Conservation (phyloP, 2,329 filamentous ascomycete species). For the Colletotrichum tropicale region DNA sequence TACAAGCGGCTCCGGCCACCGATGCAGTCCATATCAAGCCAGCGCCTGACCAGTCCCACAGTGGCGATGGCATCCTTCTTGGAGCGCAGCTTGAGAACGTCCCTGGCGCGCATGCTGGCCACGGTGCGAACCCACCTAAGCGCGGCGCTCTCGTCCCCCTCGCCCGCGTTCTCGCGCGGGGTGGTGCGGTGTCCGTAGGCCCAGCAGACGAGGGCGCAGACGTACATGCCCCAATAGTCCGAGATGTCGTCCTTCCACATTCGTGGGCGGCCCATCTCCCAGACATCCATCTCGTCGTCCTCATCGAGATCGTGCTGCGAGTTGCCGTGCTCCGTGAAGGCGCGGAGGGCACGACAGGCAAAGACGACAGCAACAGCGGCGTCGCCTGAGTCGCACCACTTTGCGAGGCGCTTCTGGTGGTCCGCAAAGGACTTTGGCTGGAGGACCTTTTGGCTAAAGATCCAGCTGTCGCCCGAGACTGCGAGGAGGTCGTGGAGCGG, state of each 20-base stretch:
- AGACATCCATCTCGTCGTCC: constrained; percentile 1
- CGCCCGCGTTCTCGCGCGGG: constrained; percentile 18
- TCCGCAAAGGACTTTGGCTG: constrained; percentile 46
- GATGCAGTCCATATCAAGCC: constrained; percentile 53
- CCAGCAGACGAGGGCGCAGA: constrained; percentile 65
- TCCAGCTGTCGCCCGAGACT: constrained; percentile 63
- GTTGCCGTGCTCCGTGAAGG: constrained; percentile 32
- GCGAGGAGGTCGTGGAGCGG: constrained; percentile 63
- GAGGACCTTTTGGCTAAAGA: constrained; percentile 59
- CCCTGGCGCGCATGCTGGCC: constrained; percentile 41
- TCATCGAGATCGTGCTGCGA: constrained; percentile 5
- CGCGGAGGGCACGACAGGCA: constrained; percentile 56
- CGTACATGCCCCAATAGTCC: constrained; percentile 61
- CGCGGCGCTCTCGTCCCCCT: constrained; percentile 26
- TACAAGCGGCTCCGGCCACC: constrained; percentile 54
- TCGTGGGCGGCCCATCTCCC: constrained; percentile 9
- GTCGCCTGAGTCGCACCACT: constrained; percentile 49
- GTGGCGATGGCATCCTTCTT: constrained; percentile 48
- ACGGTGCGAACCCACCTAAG: constrained; percentile 44
- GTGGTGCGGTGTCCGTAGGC: constrained; percentile 48
- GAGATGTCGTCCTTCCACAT: constrained; percentile 43
- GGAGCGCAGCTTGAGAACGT: constrained; percentile 41
- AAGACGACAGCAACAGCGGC: constrained; percentile 52
- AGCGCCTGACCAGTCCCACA: constrained; percentile 51
- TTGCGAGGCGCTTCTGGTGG: constrained; percentile 49